Evolutionary conservation across 345 rosid genomes (phyloP).

Genomic region (Orychophragmus violaceus): DNA sequence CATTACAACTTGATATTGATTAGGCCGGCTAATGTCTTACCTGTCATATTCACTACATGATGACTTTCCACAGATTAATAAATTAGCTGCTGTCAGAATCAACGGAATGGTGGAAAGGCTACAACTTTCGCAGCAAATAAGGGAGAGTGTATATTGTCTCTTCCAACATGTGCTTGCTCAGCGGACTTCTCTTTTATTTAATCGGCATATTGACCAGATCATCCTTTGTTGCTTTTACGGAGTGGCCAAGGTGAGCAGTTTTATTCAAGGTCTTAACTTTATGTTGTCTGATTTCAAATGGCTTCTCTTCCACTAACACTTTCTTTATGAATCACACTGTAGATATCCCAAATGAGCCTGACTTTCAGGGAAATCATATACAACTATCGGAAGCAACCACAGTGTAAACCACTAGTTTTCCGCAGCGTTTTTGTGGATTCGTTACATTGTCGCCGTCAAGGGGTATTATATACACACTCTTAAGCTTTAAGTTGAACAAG

Average conservation of each 20-base stretch:
- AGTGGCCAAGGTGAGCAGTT: conserved; percentile 61
- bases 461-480: conserved; percentile 16
- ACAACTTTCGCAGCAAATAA: conserved; percentile 64
- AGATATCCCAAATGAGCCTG: conserved; percentile 79
- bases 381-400: conserved; percentile 95
- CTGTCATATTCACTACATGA: background rate
- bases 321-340: conserved; percentile 24
- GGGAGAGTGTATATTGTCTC: conserved; percentile 66
- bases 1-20: background rate
- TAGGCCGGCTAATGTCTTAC: background rate
- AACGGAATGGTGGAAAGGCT: conserved; percentile 81
- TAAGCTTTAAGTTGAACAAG: background rate
- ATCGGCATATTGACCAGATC: conserved; percentile 80
- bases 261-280: background rate
- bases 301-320: conserved; percentile 17
- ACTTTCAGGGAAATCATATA: conserved; percentile 76
- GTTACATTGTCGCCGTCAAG: conserved; percentile 47
- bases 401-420: conserved; percentile 87
- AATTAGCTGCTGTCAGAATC: conserved; percentile 81
- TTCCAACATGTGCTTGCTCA: conserved; percentile 64
- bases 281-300: background rate
- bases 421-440: conserved; percentile 78
- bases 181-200: conserved; percentile 61
- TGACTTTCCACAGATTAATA: conserved; percentile 48
- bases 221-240: conserved; percentile 84